These are phyloP conservation scores for Fraxinus excelsior DNA, from an alignment of 257 asterid genomes.

Conservation along the genomic window DNA sequence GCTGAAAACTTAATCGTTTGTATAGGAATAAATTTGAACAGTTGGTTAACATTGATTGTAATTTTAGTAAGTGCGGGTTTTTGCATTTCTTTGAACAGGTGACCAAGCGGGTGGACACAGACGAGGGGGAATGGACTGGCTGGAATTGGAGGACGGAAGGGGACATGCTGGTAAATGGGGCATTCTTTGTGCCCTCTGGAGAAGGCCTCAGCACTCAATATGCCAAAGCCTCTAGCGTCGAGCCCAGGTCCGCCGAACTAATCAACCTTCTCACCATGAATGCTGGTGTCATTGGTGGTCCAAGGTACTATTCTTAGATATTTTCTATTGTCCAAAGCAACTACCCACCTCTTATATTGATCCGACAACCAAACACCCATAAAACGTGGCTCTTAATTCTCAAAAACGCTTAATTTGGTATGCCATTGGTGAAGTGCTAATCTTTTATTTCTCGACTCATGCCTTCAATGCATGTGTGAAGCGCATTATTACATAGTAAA, in stretches of 20 bases:
- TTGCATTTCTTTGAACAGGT: slow-evolving; percentile 38
- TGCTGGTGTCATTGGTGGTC: slow-evolving; percentile 74
- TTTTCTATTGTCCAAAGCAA: neutral
- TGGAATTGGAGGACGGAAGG: slow-evolving; percentile 96
- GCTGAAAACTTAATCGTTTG: no score
- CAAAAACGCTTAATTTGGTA: no score
- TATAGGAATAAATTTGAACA: no score
- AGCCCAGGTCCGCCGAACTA: slow-evolving; percentile 48
- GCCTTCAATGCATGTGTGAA: neutral
- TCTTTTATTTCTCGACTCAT: no score
- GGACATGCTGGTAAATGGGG: slow-evolving; percentile 77
- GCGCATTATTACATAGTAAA: no score
- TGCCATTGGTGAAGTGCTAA: no score
- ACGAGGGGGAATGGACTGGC: slow-evolving; percentile 60
- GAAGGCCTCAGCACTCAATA: slow-evolving; percentile 56
- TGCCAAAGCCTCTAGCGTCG: slow-evolving; percentile 52
- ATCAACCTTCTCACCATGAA: slow-evolving; percentile 66
- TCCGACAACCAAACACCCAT: neutral
- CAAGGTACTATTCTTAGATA: slow-evolving; percentile 38
- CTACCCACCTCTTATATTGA: no score
- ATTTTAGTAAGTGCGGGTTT: no score
- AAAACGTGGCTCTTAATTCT: no score
- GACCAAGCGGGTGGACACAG: slow-evolving; percentile 72
- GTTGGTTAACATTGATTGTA: no score
- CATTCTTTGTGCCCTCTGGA: slow-evolving; percentile 83